Conservation (phyloP, 768 basidiomycete genomes). For the Boletus bicolor region DNA sequence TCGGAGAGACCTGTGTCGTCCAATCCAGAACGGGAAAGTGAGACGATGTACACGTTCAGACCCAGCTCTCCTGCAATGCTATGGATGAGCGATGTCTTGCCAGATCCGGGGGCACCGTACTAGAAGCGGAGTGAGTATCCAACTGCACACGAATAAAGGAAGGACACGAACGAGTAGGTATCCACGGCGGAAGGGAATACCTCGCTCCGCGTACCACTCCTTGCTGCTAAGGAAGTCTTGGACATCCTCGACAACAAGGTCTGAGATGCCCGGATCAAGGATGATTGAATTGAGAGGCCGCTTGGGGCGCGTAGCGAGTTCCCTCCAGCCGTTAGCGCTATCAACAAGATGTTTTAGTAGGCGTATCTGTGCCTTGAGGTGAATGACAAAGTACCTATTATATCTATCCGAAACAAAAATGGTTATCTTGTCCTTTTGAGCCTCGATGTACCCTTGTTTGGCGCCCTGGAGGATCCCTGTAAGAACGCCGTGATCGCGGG, state of each 20-base stretch:
- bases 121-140: constrained; percentile 17
- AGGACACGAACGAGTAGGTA: constrained; percentile 53
- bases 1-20: constrained; percentile 60
- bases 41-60: constrained; percentile 70
- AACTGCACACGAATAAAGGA: not conserved
- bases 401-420: constrained; percentile 51
- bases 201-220: constrained; percentile 70
- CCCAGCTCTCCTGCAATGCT: constrained; percentile 74
- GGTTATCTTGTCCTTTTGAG: constrained; percentile 48
- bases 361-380: not conserved
- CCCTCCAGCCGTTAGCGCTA: constrained; percentile 46
- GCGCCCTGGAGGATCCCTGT: constrained; percentile 53
- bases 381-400: constrained; percentile 31
- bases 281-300: constrained; percentile 66
- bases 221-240: constrained; percentile 67
- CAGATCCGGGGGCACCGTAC: constrained; percentile 74
- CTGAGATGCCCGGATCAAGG: constrained; percentile 65
- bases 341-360: constrained; percentile 2
- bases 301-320: constrained; percentile 56
- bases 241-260: constrained; percentile 64
- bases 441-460: constrained; percentile 47
- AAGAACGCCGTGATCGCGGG: constrained; percentile 44
- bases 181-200: constrained; percentile 79
- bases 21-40: constrained; percentile 58
- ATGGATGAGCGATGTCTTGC: constrained; percentile 78